Evolutionary conservation across 768 basidiomycete genomes (phyloP).

Genomic region (Mycena vulgaris): DNA sequence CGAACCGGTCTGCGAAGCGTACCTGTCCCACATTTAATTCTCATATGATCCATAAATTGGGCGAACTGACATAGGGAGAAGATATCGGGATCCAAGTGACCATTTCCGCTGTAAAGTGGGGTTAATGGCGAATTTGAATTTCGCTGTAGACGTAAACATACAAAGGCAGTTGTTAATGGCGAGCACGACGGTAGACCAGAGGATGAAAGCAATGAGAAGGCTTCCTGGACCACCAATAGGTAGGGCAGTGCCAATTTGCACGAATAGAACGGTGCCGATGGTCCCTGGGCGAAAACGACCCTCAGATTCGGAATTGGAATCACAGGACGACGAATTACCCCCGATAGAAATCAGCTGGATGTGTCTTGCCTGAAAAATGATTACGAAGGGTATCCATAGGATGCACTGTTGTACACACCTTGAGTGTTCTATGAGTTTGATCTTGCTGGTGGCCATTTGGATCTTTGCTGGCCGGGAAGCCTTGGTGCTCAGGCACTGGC

Average conservation of each 20-base stretch:
- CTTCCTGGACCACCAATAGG: constrained; percentile 69
- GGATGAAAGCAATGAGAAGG: constrained; percentile 61
- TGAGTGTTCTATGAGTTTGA: constrained; percentile 15
- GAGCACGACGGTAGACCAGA: constrained; percentile 65
- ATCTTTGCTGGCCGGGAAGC: neutral
- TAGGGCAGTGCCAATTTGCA: constrained; percentile 75
- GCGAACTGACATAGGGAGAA: constrained; percentile 64
- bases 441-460: neutral
- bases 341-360: constrained; percentile 65
- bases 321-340: neutral
- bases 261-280: constrained; percentile 82
- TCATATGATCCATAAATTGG: neutral
- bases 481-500: neutral
- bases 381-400: neutral
- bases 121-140: constrained; percentile 45
- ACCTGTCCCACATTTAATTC: constrained; percentile 48
- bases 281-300: constrained; percentile 59
- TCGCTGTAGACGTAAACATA: constrained; percentile 40
- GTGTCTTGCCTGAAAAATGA: constrained; percentile 57
- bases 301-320: neutral
- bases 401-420: neutral
- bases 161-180: constrained; percentile 64
- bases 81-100: constrained; percentile 84
- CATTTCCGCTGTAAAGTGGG: constrained; percentile 72
- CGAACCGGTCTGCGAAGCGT: constrained; percentile 74